Base-by-base conservation (phyloP, 495 filamentous ascomycete genomes). In the Trichocladium uniseriatum region DNA sequence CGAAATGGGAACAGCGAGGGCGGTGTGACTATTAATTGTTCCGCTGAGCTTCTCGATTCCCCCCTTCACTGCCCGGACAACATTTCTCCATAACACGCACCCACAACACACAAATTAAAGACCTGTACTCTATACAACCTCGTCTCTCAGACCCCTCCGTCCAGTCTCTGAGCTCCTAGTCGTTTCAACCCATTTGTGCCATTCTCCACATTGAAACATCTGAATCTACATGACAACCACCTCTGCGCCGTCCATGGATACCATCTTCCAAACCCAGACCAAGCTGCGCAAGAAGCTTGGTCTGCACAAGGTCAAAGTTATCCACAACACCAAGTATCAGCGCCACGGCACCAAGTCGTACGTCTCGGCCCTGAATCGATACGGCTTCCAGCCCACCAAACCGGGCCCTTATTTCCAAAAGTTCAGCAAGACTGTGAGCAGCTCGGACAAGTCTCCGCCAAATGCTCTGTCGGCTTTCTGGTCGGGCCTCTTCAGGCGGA, bases 291-390 rank as follows among this genome's bases (percentile, higher is more conserved):
- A 58, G 9, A 61, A 65, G 6, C 59, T 56, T n/a, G 60, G 64
- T 34, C 65, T 79, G n/a, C 57, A 66, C 32, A 77, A 74, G 62
- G 51, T 83, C 55, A 63, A 72, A 37, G 64, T 62, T 21, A 60
- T 69, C 20, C 68, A 65, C 47, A 89, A 90, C 67, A 62, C 68
- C 16, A 79, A 78, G 48, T 87, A 85, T 63, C 59, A 80, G 54
- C 74, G 65, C 50, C 76, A 79, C 48, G 86, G 86, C 21, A 75
- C 73, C 48, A 88, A 87, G 69, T 84, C 82, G 29, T 89, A 89
- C 61, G 80, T 83, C 51, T 74, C 76, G 51, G 62, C 79, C 9
- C 69, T 90, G 57, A 79, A 79, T 60, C 86, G 86, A 62, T 90
- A 80, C 56, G 69, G 75, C 52, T 82, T 90, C 60, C 62, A 75